Evolutionary conservation across 495 filamentous ascomycete species (phyloP), one percentile per base, ranked within the genome.

Genomic region (Penicillium psychrofluorescens): DNA sequence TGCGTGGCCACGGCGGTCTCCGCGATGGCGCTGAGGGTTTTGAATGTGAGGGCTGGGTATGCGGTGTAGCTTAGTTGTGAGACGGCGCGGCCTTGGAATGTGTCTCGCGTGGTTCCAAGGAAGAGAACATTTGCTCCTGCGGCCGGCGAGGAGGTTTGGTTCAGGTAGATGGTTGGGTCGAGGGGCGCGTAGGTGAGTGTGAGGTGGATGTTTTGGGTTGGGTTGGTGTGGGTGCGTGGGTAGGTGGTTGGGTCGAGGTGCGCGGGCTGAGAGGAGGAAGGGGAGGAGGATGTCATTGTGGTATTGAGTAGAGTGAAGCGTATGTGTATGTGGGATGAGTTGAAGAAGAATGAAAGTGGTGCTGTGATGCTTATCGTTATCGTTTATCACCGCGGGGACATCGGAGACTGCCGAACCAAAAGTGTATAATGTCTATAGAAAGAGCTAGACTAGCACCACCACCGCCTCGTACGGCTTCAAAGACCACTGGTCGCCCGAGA

Each of bases 61-160:
- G 86, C 73, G 3, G 82, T 83, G 68, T 97, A 97, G 39, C 80
- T 72, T 3, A 97, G 81, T 33, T 85, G 76, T 2, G 77, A 72
- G 46, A 98, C 92, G 10, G 85, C 67, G 45, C 85, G 84, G 43
- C 66, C 67, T 36, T 75, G 72, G 68, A 95, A 96, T 58, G 79
- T 83, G 63, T 95, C 80, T 35, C 92, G 78, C 8, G 92, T 97
- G 14, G 90, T 95, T 38, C 92, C 91, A 69, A 70, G 61, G 66
- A 97, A 97, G 29, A 96, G 62, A 14, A 95, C 83, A 36, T 95
- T 86, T 35, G 91, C 91, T 29, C 91, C 91, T 8, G 91, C 90
- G 55, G 81, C 72, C 16, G 88, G 84, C 45, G 82, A 88, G 45
- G 82, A 80, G 34, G 95, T 85, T 36, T 72, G 72, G 40, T 80